A percentile compares a stretch with the other conserved stretches of the same genome.
Evolutionary conservation across 2,329 filamentous ascomycete species (phyloP).

Genomic region (Scytalidium sp.): DNA sequence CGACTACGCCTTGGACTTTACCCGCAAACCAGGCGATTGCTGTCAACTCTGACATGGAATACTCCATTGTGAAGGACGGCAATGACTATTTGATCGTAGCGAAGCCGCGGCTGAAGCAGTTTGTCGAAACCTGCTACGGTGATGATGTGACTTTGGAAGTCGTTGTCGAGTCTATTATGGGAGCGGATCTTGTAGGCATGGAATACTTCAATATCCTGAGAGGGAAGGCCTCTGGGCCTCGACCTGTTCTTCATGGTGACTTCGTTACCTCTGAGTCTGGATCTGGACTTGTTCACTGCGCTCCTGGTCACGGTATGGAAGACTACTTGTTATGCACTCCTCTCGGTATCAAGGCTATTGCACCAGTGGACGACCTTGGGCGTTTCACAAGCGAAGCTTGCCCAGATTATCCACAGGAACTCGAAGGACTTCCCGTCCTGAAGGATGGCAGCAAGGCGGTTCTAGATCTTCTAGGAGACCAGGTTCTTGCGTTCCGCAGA

Average conservation of each 20-base stretch:
- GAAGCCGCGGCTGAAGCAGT: constrained; percentile 62
- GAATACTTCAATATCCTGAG: constrained; percentile 71
- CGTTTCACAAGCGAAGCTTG: constrained; percentile 78
- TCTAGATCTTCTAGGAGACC: constrained; percentile 61
- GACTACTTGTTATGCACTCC: constrained; percentile 81
- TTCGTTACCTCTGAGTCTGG: constrained; percentile 92
- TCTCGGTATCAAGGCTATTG: constrained; percentile 69
- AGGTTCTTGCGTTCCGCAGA: constrained; percentile 66
- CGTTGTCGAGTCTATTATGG: constrained; percentile 55
- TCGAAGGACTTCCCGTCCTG: constrained; percentile 73
- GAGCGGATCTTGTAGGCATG: constrained; percentile 62
- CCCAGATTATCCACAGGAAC: constrained; percentile 60
- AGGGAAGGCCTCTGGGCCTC: constrained; percentile 50
- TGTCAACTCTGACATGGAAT: constrained; percentile 70
- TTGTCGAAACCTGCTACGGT: constrained; percentile 42
- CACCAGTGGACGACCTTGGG: constrained; percentile 81
- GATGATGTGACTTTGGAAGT: constrained; percentile 32
- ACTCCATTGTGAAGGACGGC: constrained; percentile 61
- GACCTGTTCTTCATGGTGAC: constrained; percentile 76
- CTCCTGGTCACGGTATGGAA: constrained; percentile 94
- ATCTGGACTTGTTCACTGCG: constrained; percentile 90
- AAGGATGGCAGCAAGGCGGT: constrained; percentile 67
- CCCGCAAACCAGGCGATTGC: constrained; percentile 91
- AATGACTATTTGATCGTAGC: constrained; percentile 68
- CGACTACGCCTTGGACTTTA: constrained; percentile 95